Conservation (phyloP, 225 moss, liverwort and hornwort genomes). For the Lunularia cruciata region DNA sequence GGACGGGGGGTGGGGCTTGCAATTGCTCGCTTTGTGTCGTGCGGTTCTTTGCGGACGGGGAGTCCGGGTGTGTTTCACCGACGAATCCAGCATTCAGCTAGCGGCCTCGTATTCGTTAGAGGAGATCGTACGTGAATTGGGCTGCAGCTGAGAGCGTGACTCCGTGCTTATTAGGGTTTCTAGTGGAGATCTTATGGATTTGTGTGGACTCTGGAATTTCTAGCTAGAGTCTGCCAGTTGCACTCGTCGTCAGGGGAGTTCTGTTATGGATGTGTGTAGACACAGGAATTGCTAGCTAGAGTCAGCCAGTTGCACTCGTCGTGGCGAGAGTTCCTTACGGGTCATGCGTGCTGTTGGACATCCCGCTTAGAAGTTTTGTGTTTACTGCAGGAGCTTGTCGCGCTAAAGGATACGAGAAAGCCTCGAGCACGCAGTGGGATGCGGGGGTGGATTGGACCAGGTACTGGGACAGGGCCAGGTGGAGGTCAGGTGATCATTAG, state of each 20-base stretch:
- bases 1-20: no score
- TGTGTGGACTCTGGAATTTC: neutral
- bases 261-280: conserved; percentile 10
- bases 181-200: conserved; percentile 18
- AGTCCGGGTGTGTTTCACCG: neutral
- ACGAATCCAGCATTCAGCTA: conserved; percentile 1
- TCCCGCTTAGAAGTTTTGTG: neutral
- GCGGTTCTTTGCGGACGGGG: neutral
- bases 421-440: conserved; percentile 34
- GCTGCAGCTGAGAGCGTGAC: conserved; percentile 8
- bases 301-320: conserved; percentile 2
- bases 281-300: conserved; percentile 8
- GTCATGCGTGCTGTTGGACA: neutral
- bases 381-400: conserved; percentile 7
- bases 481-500: conserved; percentile 30
- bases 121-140: conserved; percentile 17
- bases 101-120: neutral
- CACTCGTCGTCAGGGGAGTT: conserved; percentile 1
- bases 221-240: conserved; percentile 10
- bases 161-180: conserved; percentile 15
- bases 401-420: conserved; percentile 8
- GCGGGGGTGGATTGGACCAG: conserved; percentile 32
- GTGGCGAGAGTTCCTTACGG: neutral
- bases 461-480: conserved; percentile 39
- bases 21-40: neutral